Percentiles rank a stretch among this genome's conserved stretches.
Conservation (phyloP, 2,329 filamentous ascomycete species). For the Verticillium nubilum region DNA sequence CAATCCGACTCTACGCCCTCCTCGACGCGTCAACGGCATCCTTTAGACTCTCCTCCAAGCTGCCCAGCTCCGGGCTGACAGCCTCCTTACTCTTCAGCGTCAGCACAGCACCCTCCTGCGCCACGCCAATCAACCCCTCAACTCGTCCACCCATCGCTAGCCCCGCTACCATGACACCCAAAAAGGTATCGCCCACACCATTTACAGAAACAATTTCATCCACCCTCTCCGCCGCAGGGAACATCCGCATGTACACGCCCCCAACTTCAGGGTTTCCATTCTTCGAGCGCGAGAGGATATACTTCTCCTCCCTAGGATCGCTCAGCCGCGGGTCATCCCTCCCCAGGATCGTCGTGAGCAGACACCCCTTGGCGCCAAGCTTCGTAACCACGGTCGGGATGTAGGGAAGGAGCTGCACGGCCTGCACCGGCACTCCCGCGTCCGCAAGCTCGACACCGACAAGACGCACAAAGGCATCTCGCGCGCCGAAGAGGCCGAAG, state of each 20-base stretch:
- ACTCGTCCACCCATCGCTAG: constrained; percentile 55
- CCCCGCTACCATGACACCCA: constrained; percentile 78
- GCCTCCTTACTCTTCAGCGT: constrained; percentile 71
- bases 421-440: constrained; percentile 75
- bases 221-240: constrained; percentile 62
- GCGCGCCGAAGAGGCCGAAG: constrained; percentile 67
- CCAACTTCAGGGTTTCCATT: constrained; percentile 51
- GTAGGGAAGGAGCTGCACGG: constrained; percentile 79
- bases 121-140: constrained; percentile 65
- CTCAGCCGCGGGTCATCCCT: constrained; percentile 63
- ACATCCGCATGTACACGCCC: constrained; percentile 76
- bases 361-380: constrained; percentile 67
- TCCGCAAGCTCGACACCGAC: constrained; percentile 66
- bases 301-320: constrained; percentile 57
- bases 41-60: constrained; percentile 34
- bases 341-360: constrained; percentile 66
- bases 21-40: constrained; percentile 11
- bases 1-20: background rate
- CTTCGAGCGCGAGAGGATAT: constrained; percentile 62
- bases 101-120: constrained; percentile 74
- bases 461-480: constrained; percentile 66
- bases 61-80: constrained; percentile 56
- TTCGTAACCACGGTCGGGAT: constrained; percentile 83
- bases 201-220: constrained; percentile 82
- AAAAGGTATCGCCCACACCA: constrained; percentile 88